Evolutionary conservation across 2,329 filamentous ascomycete species (phyloP), one percentile per base, ranked within the genome.

Genomic region (Sclerotinia trifoliorum): DNA sequence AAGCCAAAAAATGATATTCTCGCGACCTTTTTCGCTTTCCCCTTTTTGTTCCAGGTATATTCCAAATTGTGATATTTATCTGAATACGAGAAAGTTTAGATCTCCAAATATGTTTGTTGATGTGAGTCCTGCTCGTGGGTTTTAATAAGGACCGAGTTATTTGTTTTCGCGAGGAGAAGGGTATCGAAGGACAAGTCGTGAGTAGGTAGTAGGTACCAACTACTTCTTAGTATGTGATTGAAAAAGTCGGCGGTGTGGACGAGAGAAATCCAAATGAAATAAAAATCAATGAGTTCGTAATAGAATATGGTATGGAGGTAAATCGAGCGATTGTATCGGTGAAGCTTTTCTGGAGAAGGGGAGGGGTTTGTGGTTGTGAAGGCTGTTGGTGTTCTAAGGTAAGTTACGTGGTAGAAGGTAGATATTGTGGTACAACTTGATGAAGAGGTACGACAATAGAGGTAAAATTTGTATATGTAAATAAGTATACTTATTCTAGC

Each of bases 1-100:
- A 71, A 70, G 51, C 72, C 64, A 68, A 68, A 64, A 58, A 58
- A 46, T 54, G 49, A 52, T 54, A 52, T 26, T 42, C 60, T 63
- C 60, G 60, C 46, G 32, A 63, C 46, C 32, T 39, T 39, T 61
- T 35, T 39, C 5, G n/a, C 26, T 21, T 42, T 19, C 32, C 48
- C 60, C 46, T 39, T 63, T 63, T 62, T 39, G n/a, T 19, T 11
- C 32, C 60, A 5, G 32, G 60, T 39, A 51, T 63, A 39, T 63
- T 51, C 46, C 60, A 39, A 51, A 26, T 21, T 49, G 58, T 52
- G 60, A 21, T 63, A 42, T 44, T 58, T 51, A 39, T 49, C 15
- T 51, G 32, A 51, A 63, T 42, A 39, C 32, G 60, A 63, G 46
- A 21, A 63, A 51, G 48, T 63, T 48, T 63, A 63, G 46, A 63